phyloP scores from a whole-genome alignment of 768 basidiomycete genomes.

The Russula olivacea region DNA sequence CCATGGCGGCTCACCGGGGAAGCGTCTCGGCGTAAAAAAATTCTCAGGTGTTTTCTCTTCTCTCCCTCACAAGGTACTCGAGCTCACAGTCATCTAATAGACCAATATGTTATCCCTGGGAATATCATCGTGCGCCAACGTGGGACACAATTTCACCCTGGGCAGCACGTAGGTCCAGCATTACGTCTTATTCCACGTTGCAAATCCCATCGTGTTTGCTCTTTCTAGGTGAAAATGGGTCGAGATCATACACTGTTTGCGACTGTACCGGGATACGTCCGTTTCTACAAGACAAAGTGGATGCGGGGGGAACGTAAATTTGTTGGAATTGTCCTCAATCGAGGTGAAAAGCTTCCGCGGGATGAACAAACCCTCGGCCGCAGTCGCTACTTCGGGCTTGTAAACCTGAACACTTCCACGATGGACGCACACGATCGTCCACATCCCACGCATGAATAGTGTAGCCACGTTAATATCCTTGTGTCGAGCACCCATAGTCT shows the following conservation, averaged over 20 bases:
- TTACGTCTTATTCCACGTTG: constrained; percentile 11
- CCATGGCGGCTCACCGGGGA: constrained; percentile 87
- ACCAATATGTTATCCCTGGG: constrained; percentile 87
- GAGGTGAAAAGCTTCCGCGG: constrained; percentile 82
- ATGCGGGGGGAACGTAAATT: constrained; percentile 68
- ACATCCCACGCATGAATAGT: constrained; percentile 4
- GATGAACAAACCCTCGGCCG: constrained; percentile 69
- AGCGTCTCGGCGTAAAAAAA: constrained; percentile 91
- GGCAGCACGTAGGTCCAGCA: constrained; percentile 66
- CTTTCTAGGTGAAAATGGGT: constrained; percentile 74
- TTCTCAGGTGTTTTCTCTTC: constrained; percentile 68
- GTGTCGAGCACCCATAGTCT: background rate
- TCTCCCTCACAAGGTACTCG: background rate
- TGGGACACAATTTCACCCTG: constrained; percentile 88
- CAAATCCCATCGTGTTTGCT: background rate
- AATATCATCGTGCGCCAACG: constrained; percentile 96
- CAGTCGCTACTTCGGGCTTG: constrained; percentile 77
- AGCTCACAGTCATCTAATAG: constrained; percentile 37
- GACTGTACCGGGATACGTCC: constrained; percentile 82
- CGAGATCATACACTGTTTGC: constrained; percentile 95
- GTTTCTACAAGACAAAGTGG: constrained; percentile 84
- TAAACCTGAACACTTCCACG: constrained; percentile 46
- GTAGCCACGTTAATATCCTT: background rate
- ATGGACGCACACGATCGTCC: background rate
- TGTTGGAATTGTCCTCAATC: constrained; percentile 77